Conservation (phyloP, 129 eudicot genomes). For the Deinandra increscens region DNA sequence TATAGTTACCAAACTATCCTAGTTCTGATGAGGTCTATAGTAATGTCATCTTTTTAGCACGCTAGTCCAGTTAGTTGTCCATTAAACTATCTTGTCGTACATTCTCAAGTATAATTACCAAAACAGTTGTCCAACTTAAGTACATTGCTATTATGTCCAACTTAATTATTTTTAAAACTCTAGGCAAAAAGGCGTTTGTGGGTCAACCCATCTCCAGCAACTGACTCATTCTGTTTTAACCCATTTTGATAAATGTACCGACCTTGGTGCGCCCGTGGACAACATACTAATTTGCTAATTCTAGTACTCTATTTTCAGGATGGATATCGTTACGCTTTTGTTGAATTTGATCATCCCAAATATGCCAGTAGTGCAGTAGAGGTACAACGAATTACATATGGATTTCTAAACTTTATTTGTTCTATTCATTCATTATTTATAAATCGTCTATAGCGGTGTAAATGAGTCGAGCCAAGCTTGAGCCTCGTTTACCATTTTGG, state of each 20-base stretch:
- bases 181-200: neutral
- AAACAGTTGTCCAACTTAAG: too few relatives aligned
- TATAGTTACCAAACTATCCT: neutral
- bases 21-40: neutral
- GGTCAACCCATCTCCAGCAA: neutral
- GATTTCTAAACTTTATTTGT: neutral
- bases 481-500: too few relatives aligned
- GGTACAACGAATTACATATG: constrained; percentile 24
- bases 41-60: neutral
- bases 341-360: constrained; percentile 39
- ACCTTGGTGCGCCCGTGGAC: neutral
- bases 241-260: neutral
- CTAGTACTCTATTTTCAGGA: constrained; percentile 27
- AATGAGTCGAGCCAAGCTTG: too few relatives aligned
- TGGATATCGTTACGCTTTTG: constrained; percentile 43
- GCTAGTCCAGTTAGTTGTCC: too few relatives aligned
- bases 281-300: constrained; percentile 4
- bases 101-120: neutral
- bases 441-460: too few relatives aligned
- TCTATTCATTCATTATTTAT: neutral
- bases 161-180: neutral
- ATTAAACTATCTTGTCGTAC: neutral
- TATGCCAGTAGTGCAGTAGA: constrained; percentile 41
- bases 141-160: too few relatives aligned
- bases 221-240: neutral